Base-by-base conservation (phyloP, 73 alveolate species). In the Paramecium sonneborni region DNA sequence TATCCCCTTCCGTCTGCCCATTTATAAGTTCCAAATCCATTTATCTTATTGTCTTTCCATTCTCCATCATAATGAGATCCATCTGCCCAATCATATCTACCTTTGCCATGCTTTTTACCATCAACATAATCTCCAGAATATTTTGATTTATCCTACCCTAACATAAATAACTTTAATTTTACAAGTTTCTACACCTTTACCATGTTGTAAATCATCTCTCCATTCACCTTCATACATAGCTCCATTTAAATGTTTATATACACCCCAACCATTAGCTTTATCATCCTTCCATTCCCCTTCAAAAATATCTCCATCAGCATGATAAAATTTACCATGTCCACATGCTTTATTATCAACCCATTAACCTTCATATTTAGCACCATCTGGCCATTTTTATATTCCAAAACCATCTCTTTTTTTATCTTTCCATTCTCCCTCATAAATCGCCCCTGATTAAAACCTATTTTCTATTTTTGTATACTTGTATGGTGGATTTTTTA, bases 361-460 rank as follows among this genome's bases (percentile, higher is more conserved):
- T 38, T 44, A 68, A 0, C 96, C 96, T 72, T 89, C 93, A 15
- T 94, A 94, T 76, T 68, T 90, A 41, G 98, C 97, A 4, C 98
- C 98, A 92, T 97, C 96, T 34, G 96, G 95, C 99, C 98, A 97
- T 79, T 57, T 92, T 67, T 95, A 93, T 0, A 82, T 92, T 48
- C 98, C 98, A 76, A 92, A 72, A 3, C 99, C 99, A 48, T 95
- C 97, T 96, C 97, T 95, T 67, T 92, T 56, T 6, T 94, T 95
- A 8, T 96, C 96, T 72, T 86, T 93, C 99, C 99, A 97, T 90
- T 97, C 96, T 37, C 99, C 99, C 0, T 68, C 85, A 93, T 94
- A 96, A 30, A 86, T 90, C 7, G 99, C 96, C 4, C 98, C 97
- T 52, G 96, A 94, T 67, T 67, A 67, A 67, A 67, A 67, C 26